A percentile compares a stretch with the other conserved stretches of the same genome.
These are phyloP conservation scores for Ophiocordyceps australis DNA, from an alignment of 2,329 filamentous ascomycete genomes.

Conservation along the genomic window DNA sequence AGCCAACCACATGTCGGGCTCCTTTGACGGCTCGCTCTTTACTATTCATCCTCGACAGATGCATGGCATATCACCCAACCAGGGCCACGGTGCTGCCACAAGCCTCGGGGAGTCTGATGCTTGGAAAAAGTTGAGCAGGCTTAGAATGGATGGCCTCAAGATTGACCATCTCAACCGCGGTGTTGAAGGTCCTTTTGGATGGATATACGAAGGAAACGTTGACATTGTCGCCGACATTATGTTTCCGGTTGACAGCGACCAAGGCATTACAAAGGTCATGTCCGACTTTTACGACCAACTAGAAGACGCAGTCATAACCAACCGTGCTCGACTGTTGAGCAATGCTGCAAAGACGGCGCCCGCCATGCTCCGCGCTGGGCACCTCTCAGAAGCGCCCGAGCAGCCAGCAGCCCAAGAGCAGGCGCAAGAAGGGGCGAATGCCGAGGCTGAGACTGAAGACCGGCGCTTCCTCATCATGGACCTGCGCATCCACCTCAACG, in stretches of 20 bases:
- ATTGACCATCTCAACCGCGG: slow-evolving; percentile 94
- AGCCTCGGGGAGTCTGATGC: slow-evolving; percentile 46
- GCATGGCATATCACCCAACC: slow-evolving; percentile 54
- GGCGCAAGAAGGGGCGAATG: slow-evolving; percentile 1
- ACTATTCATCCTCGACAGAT: slow-evolving; percentile 90
- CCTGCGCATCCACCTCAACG: slow-evolving; percentile 84
- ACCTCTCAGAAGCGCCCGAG: slow-evolving; percentile 10
- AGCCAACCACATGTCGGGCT: slow-evolving; percentile 90
- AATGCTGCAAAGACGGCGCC: slow-evolving; percentile 16
- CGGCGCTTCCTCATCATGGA: slow-evolving; percentile 84
- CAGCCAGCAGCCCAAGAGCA: slow-evolving; percentile 3
- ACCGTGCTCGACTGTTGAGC: slow-evolving; percentile 45
- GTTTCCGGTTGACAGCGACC: slow-evolving; percentile 76
- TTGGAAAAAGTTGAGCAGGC: slow-evolving; percentile 91
- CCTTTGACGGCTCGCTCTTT: slow-evolving; percentile 88
- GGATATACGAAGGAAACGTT: slow-evolving; percentile 94
- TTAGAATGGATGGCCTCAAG: slow-evolving; percentile 81
- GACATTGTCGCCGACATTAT: slow-evolving; percentile 94
- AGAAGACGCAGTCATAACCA: slow-evolving; percentile 76
- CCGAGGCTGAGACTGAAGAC: slow-evolving; percentile 28
- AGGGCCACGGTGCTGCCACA: slow-evolving; percentile 30
- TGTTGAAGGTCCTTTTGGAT: slow-evolving; percentile 84
- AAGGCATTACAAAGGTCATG: slow-evolving; percentile 84
- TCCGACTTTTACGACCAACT: slow-evolving; percentile 94
- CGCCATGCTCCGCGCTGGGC: slow-evolving; percentile 11